These are phyloP conservation scores for Butyriboletus appendiculatus DNA, from an alignment of 1,284 basidiomycete genomes.

Conservation along the genomic window DNA sequence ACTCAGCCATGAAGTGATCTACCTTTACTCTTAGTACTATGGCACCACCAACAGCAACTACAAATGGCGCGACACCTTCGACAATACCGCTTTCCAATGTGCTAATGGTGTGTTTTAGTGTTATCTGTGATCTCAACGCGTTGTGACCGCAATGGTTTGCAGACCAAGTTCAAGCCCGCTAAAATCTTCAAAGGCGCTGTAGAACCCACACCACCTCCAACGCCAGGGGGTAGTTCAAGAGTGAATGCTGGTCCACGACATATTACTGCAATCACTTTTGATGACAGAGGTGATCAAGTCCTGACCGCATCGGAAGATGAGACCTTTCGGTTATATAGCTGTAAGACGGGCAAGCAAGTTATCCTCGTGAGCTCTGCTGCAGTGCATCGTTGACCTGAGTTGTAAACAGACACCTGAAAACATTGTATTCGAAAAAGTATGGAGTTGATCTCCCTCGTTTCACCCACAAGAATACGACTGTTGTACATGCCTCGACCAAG, in stretches of 20 bases:
- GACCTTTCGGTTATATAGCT: conserved; percentile 87
- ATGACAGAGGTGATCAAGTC: conserved; percentile 85
- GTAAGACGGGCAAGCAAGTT: conserved; percentile 90
- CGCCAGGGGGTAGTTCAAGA: conserved; percentile 45
- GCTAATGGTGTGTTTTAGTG: conserved; percentile 45
- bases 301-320: conserved; percentile 95
- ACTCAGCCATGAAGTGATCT: conserved; percentile 28
- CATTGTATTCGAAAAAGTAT: conserved; percentile 93
- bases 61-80: conserved; percentile 37
- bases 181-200: conserved; percentile 85
- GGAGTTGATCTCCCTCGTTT: conserved; percentile 93
- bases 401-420: conserved; percentile 64
- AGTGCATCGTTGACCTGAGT: conserved; percentile 23
- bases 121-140: neutral
- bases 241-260: conserved; percentile 55
- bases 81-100: conserved; percentile 42
- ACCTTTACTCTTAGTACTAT: conserved; percentile 13
- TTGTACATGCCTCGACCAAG: conserved; percentile 94
- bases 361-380: conserved; percentile 25
- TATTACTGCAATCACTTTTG: conserved; percentile 89
- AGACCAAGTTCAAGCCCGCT: conserved; percentile 82
- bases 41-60: conserved; percentile 35
- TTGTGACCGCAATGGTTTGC: conserved; percentile 4
- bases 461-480: conserved; percentile 85
- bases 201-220: conserved; percentile 55